Evolutionary conservation across 257 asterid genomes (phyloP), one percentile per base, ranked within the genome.

Genomic region (Salvia miltiorrhiza): DNA sequence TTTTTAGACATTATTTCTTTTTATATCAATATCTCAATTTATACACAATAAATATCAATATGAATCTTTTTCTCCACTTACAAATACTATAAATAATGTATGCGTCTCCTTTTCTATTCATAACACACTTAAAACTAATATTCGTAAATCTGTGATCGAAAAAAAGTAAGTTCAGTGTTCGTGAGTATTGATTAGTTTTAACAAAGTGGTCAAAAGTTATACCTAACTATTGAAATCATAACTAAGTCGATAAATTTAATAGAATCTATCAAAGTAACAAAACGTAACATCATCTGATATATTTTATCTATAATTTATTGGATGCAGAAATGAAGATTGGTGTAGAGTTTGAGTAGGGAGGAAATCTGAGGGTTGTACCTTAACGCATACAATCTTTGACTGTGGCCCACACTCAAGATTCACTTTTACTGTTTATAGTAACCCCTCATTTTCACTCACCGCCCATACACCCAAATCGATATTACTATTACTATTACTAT

Each of bases 391-490:
- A 78, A 80, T 76, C 79, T 76, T 76, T 73, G 73, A 76, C 54
- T 60, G 23, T 62, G 67, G 49, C 53, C 66, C 67, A 10, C 54
- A 20, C 1, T 54, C 32, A 11, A 57, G 82, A 77, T 80, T 75
- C 55, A 63, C 48, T 80, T 74, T 77, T 52, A 80, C 82, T 77
- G 82, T 80, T 74, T 66, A 24, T 49, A 24, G 73, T 73, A 63
- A 72, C 12, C 71, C 72, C 68, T 52, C 57, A 19, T 63, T 58
- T 57, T 16, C 5, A 32, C 28, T 12, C 20, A 10, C 32, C 7
- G 3, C 32, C 58, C 3, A 12, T 21, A 23, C 56, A 47, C 11
- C 2, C 7, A 47, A 47, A 47, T 16, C 23, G 23, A 47, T 47
- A 19, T 8, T 45, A 5, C 52, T 47, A 47, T 37, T 37, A 7